Evolutionary conservation across 371 early-diverging fungal genomes (phyloP), one percentile per base, ranked within the genome.

Genomic region (Zychaea mexicana): DNA sequence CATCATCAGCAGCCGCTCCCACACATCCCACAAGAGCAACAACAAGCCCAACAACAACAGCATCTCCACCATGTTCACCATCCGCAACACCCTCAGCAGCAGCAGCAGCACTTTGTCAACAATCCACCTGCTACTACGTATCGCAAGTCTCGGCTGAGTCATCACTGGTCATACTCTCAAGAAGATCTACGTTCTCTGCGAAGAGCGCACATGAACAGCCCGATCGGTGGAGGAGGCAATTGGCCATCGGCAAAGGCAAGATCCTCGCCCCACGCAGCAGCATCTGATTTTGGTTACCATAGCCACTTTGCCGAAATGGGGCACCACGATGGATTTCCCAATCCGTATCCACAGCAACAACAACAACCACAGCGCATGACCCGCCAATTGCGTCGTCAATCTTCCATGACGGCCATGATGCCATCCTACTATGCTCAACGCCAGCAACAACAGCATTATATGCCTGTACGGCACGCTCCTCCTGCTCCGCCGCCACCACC

Each of bases 1-100:
- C 69, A 66, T 49, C 67, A 66, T 57, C 67, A 66, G 28, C 67
- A 68, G 33, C 69, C 64, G 28, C 30, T 66, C 13, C 54, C 64
- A 22, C 52, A 56, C 26, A 27, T 52, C 10, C 69, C 22, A 8
- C 68, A 38, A 42, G 62, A 42, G 30, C 57, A 31, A 8, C 46
- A 39, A 24, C 68, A 27, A 32, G 62, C 27, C 33, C 57, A n/a
- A 8, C 38, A 31, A 19, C 56, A 30, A 0, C 60, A 52, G 13
- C n/a, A n/a, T n/a, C n/a, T n/a, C n/a, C n/a, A n/a, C n/a, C n/a
- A n/a, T n/a, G n/a, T n/a, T n/a, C n/a, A n/a, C n/a, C 57, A 19
- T 6, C 52, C 38, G 19, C 31, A 30, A 21, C 56, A 59, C 15
- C 65, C 24, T 30, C 58, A 33, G 8, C 60, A 36, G 21, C 65